phyloP scores from a whole-genome alignment of 2,329 filamentous ascomycete genomes.

The Fusarium tanahbumbuense region DNA sequence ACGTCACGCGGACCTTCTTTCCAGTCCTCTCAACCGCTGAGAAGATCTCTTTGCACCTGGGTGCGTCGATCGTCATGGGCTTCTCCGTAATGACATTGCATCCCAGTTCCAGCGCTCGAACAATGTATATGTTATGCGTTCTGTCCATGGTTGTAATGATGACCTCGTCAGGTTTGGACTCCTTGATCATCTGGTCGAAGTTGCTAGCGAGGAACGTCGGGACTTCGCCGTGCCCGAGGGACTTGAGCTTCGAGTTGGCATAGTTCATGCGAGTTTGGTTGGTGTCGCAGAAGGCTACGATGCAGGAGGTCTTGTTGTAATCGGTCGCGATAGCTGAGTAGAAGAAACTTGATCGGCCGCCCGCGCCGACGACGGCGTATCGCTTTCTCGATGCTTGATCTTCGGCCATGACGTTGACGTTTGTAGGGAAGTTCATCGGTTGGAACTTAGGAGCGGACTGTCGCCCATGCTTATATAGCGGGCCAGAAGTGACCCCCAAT shows the following conservation, averaged over 20 bases:
- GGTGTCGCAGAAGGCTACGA: constrained; percentile 69
- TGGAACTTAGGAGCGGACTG: neutral
- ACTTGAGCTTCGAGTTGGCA: constrained; percentile 62
- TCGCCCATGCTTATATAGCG: neutral
- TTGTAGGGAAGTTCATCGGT: neutral
- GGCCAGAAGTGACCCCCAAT: neutral
- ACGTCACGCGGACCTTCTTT: constrained; percentile 66
- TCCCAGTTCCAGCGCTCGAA: constrained; percentile 68
- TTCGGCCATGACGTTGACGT: constrained; percentile 15
- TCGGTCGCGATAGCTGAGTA: constrained; percentile 67
- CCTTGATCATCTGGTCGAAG: constrained; percentile 69
- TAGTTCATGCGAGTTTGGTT: constrained; percentile 70
- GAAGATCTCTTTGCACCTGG: constrained; percentile 64
- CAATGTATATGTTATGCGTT: constrained; percentile 70
- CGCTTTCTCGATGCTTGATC: constrained; percentile 49
- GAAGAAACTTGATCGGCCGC: constrained; percentile 70
- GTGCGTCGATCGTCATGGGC: constrained; percentile 72
- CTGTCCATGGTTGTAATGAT: constrained; percentile 73
- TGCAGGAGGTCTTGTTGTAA: constrained; percentile 61
- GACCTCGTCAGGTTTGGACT: constrained; percentile 68
- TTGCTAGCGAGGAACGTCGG: constrained; percentile 65
- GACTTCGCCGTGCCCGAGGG: constrained; percentile 60
- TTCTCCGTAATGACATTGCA: constrained; percentile 73
- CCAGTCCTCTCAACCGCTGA: constrained; percentile 47
- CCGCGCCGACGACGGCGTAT: constrained; percentile 69